Base-by-base conservation (phyloP, 768 basidiomycete species). In the Polyporus arcularius region DNA sequence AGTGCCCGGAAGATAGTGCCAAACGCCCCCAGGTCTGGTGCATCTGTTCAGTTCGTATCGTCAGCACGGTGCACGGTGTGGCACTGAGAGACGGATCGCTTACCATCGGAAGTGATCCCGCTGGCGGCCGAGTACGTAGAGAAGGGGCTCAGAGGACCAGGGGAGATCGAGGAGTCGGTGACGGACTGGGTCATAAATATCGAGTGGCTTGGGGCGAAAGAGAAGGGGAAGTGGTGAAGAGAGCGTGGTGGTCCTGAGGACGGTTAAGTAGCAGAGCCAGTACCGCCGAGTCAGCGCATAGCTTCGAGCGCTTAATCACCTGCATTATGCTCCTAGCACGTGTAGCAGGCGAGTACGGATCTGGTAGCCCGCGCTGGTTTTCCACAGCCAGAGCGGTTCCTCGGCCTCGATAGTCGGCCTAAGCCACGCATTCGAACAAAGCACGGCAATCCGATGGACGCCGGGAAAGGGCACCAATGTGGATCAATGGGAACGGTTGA, bases 21-120 rank as follows among this genome's bases (percentile, higher is more conserved):
- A 72, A 91, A 90, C 9, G 87, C 86, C 7, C 89, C 90, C 8
- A 91, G 79, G 72, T 90, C 88, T 45, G 89, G 89, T 60, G 82
- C 80, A 70, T 89, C 82, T 84, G 72, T 53, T 55, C 38, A 30
- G 10, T 26, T 26, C 12, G 26, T 6, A 16, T 14, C 26, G 47
- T 60, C 16, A 57, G 58, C 11, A 32, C 4, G 4, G 21, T 4
- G 40, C 32, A 42, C 35, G n/a, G 35, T 42, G 50, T 53, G 42
- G 47, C 57, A 39, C 12, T 32, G 18, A 21, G 12, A 32, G 49
- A 15, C 48, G 16, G 31, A 52, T 30, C 11, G 50, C 75, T 61
- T 58, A 76, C 75, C 75, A 53, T 76, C 75, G 15, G 75, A 76
- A 32, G 75, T 76, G 39, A 70, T 71, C 40, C 72, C 75, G 56